Evolutionary conservation across 148 eudicot species (phyloP), one percentile per base, ranked within the genome.

Genomic region (Amaranthus cruentus): DNA sequence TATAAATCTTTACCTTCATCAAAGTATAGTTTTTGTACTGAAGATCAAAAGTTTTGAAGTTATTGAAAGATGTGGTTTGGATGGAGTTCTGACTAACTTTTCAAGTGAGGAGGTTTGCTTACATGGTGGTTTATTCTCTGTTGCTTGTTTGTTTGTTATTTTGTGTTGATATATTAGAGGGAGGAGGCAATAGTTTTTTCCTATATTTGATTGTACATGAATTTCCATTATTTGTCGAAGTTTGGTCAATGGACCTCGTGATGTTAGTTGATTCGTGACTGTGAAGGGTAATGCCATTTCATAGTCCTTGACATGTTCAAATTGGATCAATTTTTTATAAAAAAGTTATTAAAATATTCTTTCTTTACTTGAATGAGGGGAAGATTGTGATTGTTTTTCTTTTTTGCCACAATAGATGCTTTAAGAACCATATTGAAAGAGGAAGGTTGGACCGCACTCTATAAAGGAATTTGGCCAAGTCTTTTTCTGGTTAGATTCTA

Each of bases 371-470:
- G 68, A 47, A 46, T 66, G 69, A 49, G 68, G 42, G 63, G 66
- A 50, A 48, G 55, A 47, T 62, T 10, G 7, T 56, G 50, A 65
- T 71, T 73, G 56, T 62, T 28, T 49, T 69, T 60, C 21, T 72
- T 18, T 66, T 73, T 59, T 28, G 51, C 57, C 10, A 15, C 9
- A 76, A 83, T 87, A 96, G 99, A 92, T 90, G 99, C 99, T 80
- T 79, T 96, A 54, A 84, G 85, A 83, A 96, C 99, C 79, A 92
- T 96, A 84, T 38, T 90, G 80, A 96, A 84, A 84, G 99, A 96
- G 86, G 99, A 96, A 88, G 99, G 99, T 49, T 92, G 94, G 99
- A 88, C 87, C 70, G 88, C 97, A 52, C 87, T 96, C 62, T 92
- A 96, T 77, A 88, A 82, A 87, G 99, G 99, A 75, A 28, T 28